Conservation (phyloP, 352 stramenopile species). For the Blastocystis sp. region DNA sequence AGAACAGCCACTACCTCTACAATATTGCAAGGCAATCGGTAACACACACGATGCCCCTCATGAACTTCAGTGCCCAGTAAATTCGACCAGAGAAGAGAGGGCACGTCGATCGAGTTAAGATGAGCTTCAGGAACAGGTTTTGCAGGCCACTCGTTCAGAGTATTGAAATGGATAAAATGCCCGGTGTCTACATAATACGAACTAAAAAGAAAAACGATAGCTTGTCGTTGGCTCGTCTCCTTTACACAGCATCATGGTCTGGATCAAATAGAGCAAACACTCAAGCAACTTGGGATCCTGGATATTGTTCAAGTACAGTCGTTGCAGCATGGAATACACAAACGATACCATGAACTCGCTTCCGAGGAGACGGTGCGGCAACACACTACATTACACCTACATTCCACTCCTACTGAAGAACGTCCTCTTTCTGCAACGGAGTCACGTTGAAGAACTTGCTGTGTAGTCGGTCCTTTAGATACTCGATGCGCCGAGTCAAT, state of each 20-base stretch:
- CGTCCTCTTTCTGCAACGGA: neutral
- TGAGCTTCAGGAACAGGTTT: neutral
- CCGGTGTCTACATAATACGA: neutral
- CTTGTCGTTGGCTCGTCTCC: neutral
- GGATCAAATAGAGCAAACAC: neutral
- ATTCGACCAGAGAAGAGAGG: neutral
- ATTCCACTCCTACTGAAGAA: neutral
- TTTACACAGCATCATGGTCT: neutral
- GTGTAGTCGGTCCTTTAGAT: neutral
- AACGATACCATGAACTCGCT: neutral
- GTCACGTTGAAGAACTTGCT: neutral
- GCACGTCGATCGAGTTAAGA: neutral
- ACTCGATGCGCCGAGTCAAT: constrained; percentile 17
- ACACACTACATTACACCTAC: neutral
- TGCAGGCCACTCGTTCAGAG: neutral
- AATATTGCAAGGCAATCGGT: neutral
- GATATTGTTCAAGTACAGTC: neutral
- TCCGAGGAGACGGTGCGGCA: neutral
- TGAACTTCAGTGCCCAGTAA: neutral
- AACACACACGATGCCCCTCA: neutral
- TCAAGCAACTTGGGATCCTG: constrained; percentile 36
- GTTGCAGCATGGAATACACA: constrained; percentile 27
- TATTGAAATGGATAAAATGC: neutral
- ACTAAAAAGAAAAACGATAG: neutral
- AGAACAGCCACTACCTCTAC: neutral